Evolutionary conservation across 805 yeast species (phyloP).

Genomic region (Starmerella tilneyi): DNA sequence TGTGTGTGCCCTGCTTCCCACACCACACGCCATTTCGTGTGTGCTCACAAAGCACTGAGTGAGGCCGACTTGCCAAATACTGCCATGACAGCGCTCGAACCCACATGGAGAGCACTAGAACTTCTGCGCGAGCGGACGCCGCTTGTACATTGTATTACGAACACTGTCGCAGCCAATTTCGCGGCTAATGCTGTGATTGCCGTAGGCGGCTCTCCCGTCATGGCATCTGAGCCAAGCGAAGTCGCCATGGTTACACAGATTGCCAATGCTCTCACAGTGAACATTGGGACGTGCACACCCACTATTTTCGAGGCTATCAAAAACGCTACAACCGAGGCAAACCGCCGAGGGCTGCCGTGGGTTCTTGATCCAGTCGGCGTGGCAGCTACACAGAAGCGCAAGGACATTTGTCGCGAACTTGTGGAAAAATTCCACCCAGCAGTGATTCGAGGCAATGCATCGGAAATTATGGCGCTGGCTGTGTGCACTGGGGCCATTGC

Average conservation of each 20-base stretch:
- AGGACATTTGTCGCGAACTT: slow-evolving; percentile 38
- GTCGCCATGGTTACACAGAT: slow-evolving; percentile 52
- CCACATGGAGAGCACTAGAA: slow-evolving; percentile 23
- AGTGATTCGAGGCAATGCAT: slow-evolving; percentile 73
- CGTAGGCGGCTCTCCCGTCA: slow-evolving; percentile 75
- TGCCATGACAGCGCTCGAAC: neutral
- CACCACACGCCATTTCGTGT: too few species aligned
- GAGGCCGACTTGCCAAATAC: too few species aligned
- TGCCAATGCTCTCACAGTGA: slow-evolving; percentile 52
- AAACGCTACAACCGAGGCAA: slow-evolving; percentile 41
- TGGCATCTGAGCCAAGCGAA: slow-evolving; percentile 67
- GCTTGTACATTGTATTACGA: slow-evolving; percentile 77
- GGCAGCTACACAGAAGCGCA: slow-evolving; percentile 63
- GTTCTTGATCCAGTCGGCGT: slow-evolving; percentile 90
- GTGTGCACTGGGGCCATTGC: slow-evolving; percentile 2
- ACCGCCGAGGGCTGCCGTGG: slow-evolving; percentile 46
- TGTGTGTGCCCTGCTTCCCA: too few species aligned
- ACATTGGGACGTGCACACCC: slow-evolving; percentile 52
- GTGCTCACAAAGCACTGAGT: too few species aligned
- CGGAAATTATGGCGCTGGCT: slow-evolving; percentile 50
- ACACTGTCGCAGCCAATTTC: slow-evolving; percentile 76
- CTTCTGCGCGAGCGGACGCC: slow-evolving; percentile 35
- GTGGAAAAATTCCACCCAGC: slow-evolving; percentile 46
- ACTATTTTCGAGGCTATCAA: slow-evolving; percentile 15
- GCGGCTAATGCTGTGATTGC: slow-evolving; percentile 82